Conservation (phyloP, 176 grass and related monocot species). For the Oryza meyeriana region DNA sequence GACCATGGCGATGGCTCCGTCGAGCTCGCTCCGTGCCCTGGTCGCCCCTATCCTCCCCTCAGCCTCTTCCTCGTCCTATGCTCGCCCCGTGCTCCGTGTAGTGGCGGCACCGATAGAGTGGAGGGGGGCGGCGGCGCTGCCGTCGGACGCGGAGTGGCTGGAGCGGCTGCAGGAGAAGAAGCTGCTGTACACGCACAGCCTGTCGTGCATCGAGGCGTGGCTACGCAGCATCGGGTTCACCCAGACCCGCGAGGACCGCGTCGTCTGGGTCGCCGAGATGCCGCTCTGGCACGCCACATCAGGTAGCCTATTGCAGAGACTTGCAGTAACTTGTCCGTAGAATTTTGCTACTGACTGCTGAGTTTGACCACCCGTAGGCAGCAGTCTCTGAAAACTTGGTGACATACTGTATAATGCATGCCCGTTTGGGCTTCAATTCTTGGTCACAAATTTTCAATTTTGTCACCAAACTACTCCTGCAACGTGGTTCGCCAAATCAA, state of each 20-base stretch:
- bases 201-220: conserved; percentile 89
- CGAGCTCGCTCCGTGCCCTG: conserved; percentile 38
- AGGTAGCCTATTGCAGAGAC: conserved; percentile 32
- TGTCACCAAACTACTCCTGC: background rate
- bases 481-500: background rate
- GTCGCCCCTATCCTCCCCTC: background rate
- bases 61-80: background rate
- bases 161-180: conserved; percentile 88
- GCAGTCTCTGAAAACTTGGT: background rate
- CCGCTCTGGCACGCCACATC: conserved; percentile 88
- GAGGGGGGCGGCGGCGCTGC: conserved; percentile 29
- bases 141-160: conserved; percentile 64
- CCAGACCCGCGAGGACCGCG: conserved; percentile 62
- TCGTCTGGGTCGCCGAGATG: conserved; percentile 79
- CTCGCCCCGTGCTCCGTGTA: background rate
- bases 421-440: background rate
- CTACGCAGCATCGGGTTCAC: conserved; percentile 69
- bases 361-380: background rate
- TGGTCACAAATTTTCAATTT: background rate
- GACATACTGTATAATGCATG: background rate
- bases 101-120: background rate
- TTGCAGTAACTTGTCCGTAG: background rate
- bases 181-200: conserved; percentile 85
- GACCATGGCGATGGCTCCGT: conserved; percentile 29
- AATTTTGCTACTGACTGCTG: background rate